phyloP scores from a whole-genome alignment of 2,329 filamentous ascomycete genomes.

The Microdochium trichocladiopsis region DNA sequence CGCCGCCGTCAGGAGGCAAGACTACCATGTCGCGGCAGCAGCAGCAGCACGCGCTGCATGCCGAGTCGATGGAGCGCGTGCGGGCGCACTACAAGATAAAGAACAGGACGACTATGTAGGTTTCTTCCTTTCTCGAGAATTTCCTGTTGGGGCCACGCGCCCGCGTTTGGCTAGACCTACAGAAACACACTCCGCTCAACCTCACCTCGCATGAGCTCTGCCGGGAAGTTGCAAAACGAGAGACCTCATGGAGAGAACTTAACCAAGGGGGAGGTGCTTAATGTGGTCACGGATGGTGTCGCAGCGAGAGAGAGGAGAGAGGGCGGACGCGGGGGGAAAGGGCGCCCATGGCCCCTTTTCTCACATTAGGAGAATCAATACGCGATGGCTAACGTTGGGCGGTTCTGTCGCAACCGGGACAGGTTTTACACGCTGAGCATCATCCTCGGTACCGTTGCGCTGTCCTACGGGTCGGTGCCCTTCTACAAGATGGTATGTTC shows the following conservation, averaged over 20 bases:
- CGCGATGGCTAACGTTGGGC: no score
- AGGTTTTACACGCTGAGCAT: conserved; percentile 72
- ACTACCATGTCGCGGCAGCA: background rate
- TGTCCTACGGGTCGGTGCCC: conserved; percentile 78
- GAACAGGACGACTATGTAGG: conserved; percentile 61
- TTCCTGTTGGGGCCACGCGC: no score
- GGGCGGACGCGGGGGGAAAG: no score
- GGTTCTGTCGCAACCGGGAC: conserved; percentile 1
- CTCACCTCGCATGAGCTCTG: no score
- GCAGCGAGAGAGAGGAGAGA: no score
- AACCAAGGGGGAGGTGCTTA: no score
- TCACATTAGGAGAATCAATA: no score
- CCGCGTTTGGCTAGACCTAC: background rate
- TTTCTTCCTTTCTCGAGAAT: conserved; percentile 20
- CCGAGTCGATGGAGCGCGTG: conserved; percentile 53
- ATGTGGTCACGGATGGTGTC: no score
- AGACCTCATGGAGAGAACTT: no score
- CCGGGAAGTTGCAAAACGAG: no score
- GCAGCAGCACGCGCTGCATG: conserved; percentile 16
- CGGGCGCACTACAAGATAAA: conserved; percentile 57
- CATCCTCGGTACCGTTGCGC: conserved; percentile 70
- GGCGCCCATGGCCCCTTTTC: no score
- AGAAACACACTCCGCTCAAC: background rate
- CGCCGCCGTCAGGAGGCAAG: conserved; percentile 15
- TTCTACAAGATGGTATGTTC: conserved; percentile 75